phyloP scores from a whole-genome alignment of 495 filamentous ascomycete species.

The Aspergillus homomorphus region DNA sequence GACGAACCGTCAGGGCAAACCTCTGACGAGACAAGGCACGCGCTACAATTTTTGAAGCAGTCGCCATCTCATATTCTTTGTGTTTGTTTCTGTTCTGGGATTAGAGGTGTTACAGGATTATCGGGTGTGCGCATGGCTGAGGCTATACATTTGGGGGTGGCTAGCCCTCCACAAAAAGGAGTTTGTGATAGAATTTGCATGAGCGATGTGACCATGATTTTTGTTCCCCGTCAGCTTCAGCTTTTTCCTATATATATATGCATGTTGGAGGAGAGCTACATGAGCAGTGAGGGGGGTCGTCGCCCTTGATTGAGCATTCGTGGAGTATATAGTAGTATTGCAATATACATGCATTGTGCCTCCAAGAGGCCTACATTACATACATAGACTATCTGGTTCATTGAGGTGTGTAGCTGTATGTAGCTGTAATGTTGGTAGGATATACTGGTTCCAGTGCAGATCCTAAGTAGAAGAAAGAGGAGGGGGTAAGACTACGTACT shows the following conservation, averaged over 20 bases:
- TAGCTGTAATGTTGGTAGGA: too few species aligned
- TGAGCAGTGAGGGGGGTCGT: background rate
- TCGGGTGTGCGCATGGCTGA: constrained; percentile 6
- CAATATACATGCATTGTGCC: background rate
- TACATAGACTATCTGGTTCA: too few species aligned
- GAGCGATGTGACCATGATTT: constrained; percentile 24
- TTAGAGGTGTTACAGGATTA: constrained; percentile 7
- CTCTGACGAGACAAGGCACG: constrained; percentile 45
- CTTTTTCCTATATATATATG: constrained; percentile 6
- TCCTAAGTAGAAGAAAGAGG: too few species aligned
- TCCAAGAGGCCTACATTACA: too few species aligned
- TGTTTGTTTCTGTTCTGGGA: constrained; percentile 12
- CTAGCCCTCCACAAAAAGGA: constrained; percentile 6
- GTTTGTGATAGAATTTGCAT: constrained; percentile 17
- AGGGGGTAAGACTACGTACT: too few species aligned
- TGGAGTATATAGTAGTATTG: background rate
- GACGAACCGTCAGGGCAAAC: constrained; percentile 47
- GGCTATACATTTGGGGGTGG: constrained; percentile 10
- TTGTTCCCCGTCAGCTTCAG: background rate
- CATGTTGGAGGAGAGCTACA: background rate
- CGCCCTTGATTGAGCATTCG: background rate
- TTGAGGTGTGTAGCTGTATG: too few species aligned
- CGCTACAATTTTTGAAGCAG: constrained; percentile 39
- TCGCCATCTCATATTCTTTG: background rate
- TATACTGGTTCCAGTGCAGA: too few species aligned